phyloP scores from a whole-genome alignment of 1,284 basidiomycete genomes.

The Ustilago curta region DNA sequence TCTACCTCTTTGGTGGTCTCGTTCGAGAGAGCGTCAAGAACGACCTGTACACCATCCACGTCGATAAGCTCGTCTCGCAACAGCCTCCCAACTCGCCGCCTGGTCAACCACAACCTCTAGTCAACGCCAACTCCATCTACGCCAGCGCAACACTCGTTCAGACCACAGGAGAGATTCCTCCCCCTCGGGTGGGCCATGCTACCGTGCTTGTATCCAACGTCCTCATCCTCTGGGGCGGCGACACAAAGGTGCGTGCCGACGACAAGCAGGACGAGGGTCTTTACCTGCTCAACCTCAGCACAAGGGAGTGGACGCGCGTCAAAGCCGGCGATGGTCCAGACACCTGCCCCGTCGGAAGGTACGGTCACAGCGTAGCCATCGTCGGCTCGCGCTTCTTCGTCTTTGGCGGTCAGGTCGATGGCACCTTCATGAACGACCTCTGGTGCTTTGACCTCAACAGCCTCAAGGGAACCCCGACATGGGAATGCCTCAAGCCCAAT shows the following conservation, averaged over 20 bases:
- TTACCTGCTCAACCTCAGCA: slow-evolving; percentile 89
- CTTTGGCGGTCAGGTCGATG: slow-evolving; percentile 95
- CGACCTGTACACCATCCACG: slow-evolving; percentile 79
- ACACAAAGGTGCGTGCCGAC: slow-evolving; percentile 80
- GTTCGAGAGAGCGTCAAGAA: slow-evolving; percentile 91
- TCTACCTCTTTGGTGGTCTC: slow-evolving; percentile 96
- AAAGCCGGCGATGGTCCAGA: slow-evolving; percentile 61
- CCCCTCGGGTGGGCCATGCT: slow-evolving; percentile 92
- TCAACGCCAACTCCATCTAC: slow-evolving; percentile 70
- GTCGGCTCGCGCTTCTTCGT: slow-evolving; percentile 90
- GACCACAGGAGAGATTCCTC: slow-evolving; percentile 89
- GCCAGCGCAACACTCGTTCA: slow-evolving; percentile 72
- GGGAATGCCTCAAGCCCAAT: slow-evolving; percentile 81
- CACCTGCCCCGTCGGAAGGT: slow-evolving; percentile 83
- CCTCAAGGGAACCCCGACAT: slow-evolving; percentile 66
- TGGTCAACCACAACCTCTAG: slow-evolving; percentile 15
- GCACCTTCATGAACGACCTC: slow-evolving; percentile 87
- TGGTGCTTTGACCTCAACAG: slow-evolving; percentile 90
- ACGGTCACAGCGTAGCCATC: slow-evolving; percentile 96
- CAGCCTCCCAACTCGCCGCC: slow-evolving; percentile 76
- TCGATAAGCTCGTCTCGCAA: slow-evolving; percentile 75
- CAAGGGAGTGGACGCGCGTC: slow-evolving; percentile 93
- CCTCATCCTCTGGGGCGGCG: slow-evolving; percentile 97
- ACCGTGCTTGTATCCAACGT: slow-evolving; percentile 95
- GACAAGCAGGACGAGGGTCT: slow-evolving; percentile 92